These are phyloP conservation scores for Talaromyces funiculosus DNA, from an alignment of 2,329 filamentous ascomycete genomes.

Conservation along the genomic window DNA sequence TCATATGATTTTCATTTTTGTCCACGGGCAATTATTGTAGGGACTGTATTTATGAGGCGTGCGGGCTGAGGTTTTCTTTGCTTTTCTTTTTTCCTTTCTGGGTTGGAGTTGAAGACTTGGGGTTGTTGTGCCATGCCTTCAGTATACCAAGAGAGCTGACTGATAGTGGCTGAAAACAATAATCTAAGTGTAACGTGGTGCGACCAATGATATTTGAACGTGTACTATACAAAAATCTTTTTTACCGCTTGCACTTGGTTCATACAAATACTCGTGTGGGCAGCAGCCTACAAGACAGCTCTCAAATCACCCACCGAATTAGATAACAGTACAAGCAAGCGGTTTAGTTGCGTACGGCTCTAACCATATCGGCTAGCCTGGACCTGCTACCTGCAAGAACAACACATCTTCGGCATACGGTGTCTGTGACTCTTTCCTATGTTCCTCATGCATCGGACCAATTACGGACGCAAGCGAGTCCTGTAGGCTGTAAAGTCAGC, in stretches of 20 bases:
- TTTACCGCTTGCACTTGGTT: not conserved
- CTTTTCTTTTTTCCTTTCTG: too few species aligned
- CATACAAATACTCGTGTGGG: not conserved
- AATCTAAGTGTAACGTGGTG: not conserved
- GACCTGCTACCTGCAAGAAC: not conserved
- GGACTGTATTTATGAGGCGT: constrained; percentile 4
- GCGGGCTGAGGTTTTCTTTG: not conserved
- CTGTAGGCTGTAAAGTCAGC: not conserved
- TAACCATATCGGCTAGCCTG: not conserved
- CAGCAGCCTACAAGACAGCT: not conserved
- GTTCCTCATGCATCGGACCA: not conserved
- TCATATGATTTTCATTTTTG: not conserved
- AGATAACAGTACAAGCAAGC: not conserved
- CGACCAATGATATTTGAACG: not conserved
- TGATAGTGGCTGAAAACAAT: not conserved
- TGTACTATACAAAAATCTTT: not conserved
- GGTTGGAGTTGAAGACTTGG: not conserved
- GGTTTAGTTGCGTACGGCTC: not conserved
- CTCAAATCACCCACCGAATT: not conserved
- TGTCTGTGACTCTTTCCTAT: not conserved
- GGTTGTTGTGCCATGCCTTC: too few species aligned
- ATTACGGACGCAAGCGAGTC: not conserved
- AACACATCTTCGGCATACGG: not conserved
- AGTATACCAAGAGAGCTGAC: not conserved
- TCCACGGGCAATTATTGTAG: not conserved